phyloP scores from a whole-genome alignment of 179 eudicot species.

The Camellia oleifera region DNA sequence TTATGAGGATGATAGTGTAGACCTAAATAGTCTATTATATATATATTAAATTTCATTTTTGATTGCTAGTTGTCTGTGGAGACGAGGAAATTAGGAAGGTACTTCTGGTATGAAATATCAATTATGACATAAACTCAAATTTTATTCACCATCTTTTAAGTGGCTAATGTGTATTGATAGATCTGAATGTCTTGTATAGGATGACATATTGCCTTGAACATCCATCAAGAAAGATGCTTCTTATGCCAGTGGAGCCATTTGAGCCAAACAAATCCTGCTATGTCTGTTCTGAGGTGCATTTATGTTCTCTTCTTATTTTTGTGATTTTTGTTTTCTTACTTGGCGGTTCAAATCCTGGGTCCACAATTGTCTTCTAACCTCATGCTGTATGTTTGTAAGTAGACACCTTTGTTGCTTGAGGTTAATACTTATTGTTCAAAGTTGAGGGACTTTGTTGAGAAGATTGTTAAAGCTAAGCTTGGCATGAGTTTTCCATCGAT shows the following conservation, averaged over 20 bases:
- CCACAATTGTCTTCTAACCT: slow-evolving; percentile 3
- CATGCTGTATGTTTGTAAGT: slow-evolving; percentile 23
- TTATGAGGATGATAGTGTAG: neutral
- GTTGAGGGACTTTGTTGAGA: slow-evolving; percentile 81
- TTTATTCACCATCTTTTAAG: neutral
- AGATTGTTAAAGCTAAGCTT: slow-evolving; percentile 78
- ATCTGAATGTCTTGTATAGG: slow-evolving; percentile 34
- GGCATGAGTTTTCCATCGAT: slow-evolving; percentile 88
- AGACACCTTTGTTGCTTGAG: slow-evolving; percentile 92
- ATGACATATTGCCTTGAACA: slow-evolving; percentile 93
- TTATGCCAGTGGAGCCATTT: slow-evolving; percentile 95
- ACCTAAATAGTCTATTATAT: neutral
- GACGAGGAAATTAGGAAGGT: neutral
- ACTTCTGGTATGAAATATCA: neutral
- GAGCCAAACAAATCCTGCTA: slow-evolving; percentile 86
- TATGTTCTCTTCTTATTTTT: slow-evolving; percentile 7
- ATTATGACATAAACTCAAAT: neutral
- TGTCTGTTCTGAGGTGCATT: slow-evolving; percentile 83
- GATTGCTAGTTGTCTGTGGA: neutral
- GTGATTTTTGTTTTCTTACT: neutral
- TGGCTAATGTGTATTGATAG: neutral
- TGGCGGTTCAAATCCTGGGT: neutral
- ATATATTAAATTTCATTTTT: neutral
- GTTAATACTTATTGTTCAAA: slow-evolving; percentile 72
- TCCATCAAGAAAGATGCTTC: slow-evolving; percentile 87